These are phyloP conservation scores for Pistacia integerrima DNA, from an alignment of 345 rosid species.

Conservation along the genomic window DNA sequence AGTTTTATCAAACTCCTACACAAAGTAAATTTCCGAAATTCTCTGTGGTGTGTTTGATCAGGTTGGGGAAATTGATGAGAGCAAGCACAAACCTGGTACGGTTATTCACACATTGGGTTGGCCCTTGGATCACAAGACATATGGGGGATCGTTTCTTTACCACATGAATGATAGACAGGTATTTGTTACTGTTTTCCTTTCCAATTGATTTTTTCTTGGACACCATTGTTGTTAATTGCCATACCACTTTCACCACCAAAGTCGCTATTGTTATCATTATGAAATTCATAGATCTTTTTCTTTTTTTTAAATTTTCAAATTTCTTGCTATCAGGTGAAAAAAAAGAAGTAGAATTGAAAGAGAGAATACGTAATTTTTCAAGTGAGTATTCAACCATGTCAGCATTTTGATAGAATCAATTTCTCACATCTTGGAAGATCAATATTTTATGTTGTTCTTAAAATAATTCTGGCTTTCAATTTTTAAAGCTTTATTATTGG, in stretches of 20 bases:
- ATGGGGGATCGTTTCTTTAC: constrained; percentile 95
- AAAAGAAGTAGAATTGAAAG: not conserved
- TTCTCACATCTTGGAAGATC: not conserved
- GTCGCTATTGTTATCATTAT: not conserved
- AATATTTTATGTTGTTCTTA: constrained; percentile 3
- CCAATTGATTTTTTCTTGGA: no score
- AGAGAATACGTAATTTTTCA: not conserved
- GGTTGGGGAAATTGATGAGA: constrained; percentile 96
- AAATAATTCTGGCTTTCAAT: constrained; percentile 6
- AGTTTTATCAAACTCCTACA: not conserved
- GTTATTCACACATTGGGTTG: constrained; percentile 90
- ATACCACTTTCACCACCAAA: not conserved
- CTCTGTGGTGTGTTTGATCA: constrained; percentile 33
- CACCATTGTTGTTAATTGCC: not conserved
- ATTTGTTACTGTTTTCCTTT: not conserved
- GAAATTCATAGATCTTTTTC: not conserved
- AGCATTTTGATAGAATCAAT: not conserved
- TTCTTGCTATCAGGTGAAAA: not conserved
- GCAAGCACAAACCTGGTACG: constrained; percentile 81
- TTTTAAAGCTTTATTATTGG: constrained; percentile 9
- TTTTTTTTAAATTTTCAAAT: not conserved
- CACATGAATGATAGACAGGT: constrained; percentile 94
- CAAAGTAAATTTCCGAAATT: not conserved
- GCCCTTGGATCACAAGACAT: constrained; percentile 89
- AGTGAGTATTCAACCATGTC: not conserved